These are phyloP conservation scores for Phylloporus scabripes DNA, from an alignment of 768 basidiomycete species.

Conservation along the genomic window DNA sequence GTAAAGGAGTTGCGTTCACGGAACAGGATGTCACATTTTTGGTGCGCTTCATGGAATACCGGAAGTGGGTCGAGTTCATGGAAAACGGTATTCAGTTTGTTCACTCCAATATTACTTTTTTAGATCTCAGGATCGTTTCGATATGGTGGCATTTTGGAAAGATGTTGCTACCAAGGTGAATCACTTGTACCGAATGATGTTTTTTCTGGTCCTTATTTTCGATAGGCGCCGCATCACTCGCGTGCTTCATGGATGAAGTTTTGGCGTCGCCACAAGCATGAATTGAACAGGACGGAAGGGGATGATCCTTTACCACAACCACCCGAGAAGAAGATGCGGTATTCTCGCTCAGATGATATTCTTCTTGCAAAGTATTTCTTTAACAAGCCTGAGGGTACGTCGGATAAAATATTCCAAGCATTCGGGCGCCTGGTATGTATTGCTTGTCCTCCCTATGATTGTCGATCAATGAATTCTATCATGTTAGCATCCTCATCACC, in stretches of 20 bases:
- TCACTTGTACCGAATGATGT: conserved; percentile 2
- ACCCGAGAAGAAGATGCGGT: conserved; percentile 86
- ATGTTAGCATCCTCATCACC: conserved; percentile 77
- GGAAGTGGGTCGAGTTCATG: conserved; percentile 47
- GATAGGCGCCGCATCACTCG: conserved; percentile 81
- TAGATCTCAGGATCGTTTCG: conserved; percentile 53
- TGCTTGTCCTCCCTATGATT: background rate
- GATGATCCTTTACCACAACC: conserved; percentile 70
- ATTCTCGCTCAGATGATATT: conserved; percentile 74
- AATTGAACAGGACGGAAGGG: conserved; percentile 58
- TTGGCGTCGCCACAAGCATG: conserved; percentile 85
- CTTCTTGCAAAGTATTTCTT: conserved; percentile 71
- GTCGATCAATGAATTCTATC: background rate
- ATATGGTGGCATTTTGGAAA: conserved; percentile 79
- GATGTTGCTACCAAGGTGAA: conserved; percentile 64
- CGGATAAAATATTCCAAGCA: conserved; percentile 77
- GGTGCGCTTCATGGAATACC: conserved; percentile 70
- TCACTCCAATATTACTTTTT: conserved; percentile 4
- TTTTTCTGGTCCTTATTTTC: conserved; percentile 3
- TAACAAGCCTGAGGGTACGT: conserved; percentile 71
- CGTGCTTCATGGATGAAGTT: conserved; percentile 94
- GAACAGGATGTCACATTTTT: conserved; percentile 76
- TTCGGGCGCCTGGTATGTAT: conserved; percentile 63
- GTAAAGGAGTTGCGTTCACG: conserved; percentile 87
- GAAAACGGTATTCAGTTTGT: background rate